Base-by-base conservation (phyloP, 164 flowering plant species). In the Tetrastigma voinierianum region DNA sequence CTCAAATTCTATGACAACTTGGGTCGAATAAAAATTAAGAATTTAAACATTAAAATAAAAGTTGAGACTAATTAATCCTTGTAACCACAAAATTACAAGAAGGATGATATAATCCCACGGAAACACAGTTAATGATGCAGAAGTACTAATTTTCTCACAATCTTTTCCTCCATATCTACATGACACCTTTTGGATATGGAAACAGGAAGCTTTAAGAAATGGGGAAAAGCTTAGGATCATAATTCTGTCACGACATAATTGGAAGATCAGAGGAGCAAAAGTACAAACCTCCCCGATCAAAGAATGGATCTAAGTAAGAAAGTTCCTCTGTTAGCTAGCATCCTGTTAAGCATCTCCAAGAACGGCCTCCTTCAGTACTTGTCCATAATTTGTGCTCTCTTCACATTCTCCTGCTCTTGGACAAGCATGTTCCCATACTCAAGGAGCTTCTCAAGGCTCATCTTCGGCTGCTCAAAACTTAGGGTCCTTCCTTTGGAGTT, bases 401-500 rank as follows among this genome's bases (percentile, higher is more conserved):
- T 84, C 67, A 84, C 90, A 62, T 86, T 86, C 81, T 84, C 88
- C 64, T 84, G 90, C 66, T 86, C 88, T 49, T 70, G 74, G 48
- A 86, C 90, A 48, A 86, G 84, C 90, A 86, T 83, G 82, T 70
- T 72, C 32, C 90, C 90, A 15, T 86, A 86, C 75, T 84, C 82
- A 0, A 84, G 64, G 17, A 86, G 82, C 80, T 84, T 86, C 67
- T 78, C 84, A 3, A 86, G 46, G 4, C 83, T 84, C 83, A 84
- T 86, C 63, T 67, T 75, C 0, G 88, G 90, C 59, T 86, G 85
- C 74, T 84, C 90, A 60, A 86, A 86, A 1, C 72, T 70, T 32
- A 86, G 88, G 85, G 84, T 15, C 84, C 90, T 40, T 84, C 87
- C 75, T 73, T 81, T 11, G 90, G 90, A 86, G 85, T 86, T 86